Conservation (phyloP, 257 asterid genomes). For the Catharanthus roseus region DNA sequence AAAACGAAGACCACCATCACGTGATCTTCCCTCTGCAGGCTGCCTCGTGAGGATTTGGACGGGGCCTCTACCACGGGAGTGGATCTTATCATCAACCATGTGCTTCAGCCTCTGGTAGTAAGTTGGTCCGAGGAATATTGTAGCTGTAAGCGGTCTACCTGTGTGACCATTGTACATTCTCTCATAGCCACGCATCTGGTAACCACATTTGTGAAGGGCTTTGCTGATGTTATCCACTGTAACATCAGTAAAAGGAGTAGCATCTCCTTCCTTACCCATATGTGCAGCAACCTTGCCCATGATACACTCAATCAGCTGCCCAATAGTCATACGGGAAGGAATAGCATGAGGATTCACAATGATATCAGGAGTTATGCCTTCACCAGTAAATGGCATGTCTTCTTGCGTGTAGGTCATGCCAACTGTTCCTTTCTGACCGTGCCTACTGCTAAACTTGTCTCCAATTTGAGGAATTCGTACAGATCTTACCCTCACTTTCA, state of each 20-base stretch:
- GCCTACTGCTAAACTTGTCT: constrained; percentile 93
- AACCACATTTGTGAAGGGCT: constrained; percentile 95
- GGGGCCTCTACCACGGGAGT: constrained; percentile 97
- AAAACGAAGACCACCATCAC: constrained; percentile 95
- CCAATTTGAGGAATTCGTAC: constrained; percentile 96
- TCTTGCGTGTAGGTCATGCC: constrained; percentile 98
- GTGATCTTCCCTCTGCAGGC: constrained; percentile 95
- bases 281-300: constrained; percentile 99
- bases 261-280: constrained; percentile 98
- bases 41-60: constrained; percentile 94
- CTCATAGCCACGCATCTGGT: constrained; percentile 96
- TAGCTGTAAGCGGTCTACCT: constrained; percentile 69
- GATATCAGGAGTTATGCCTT: constrained; percentile 88
- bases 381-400: constrained; percentile 97
- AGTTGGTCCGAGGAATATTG: constrained; percentile 93
- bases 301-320: constrained; percentile 92
- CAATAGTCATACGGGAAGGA: constrained; percentile 97
- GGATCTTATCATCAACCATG: constrained; percentile 95
- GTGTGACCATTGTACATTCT: constrained; percentile 98
- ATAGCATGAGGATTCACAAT: constrained; percentile 95
- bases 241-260: constrained; percentile 94
- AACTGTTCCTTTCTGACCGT: constrained; percentile 95
- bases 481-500: constrained; percentile 90
- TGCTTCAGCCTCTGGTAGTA: constrained; percentile 97
- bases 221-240: constrained; percentile 91